phyloP scores from a whole-genome alignment of 768 basidiomycete genomes.

The Holtermannia corniformis region DNA sequence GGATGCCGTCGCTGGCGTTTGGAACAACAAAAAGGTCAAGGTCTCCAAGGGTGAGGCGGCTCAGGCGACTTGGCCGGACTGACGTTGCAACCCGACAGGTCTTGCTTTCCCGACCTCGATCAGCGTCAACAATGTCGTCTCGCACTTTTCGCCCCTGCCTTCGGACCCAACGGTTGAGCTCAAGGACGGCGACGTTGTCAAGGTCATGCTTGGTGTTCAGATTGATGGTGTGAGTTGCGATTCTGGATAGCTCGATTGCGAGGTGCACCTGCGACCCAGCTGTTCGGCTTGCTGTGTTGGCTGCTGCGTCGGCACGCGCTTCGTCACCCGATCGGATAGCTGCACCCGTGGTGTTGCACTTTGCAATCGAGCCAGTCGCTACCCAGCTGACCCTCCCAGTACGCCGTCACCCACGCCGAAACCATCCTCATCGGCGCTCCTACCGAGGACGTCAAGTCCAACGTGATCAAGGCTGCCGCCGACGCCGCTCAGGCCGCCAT shows the following conservation, averaged over 20 bases:
- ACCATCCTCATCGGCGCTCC: slow-evolving; percentile 81
- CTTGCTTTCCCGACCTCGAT: slow-evolving; percentile 88
- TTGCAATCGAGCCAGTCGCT: too few relatives aligned
- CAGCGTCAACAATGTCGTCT: slow-evolving; percentile 89
- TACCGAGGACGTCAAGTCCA: slow-evolving; percentile 71
- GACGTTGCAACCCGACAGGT: slow-evolving; percentile 25
- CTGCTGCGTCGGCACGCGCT: too few relatives aligned
- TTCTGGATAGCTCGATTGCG: too few relatives aligned
- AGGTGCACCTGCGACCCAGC: too few relatives aligned
- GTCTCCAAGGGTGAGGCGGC: slow-evolving; percentile 63
- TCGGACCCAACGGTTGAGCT: slow-evolving; percentile 47
- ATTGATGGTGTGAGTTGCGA: slow-evolving; percentile 66
- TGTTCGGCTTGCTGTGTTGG: too few relatives aligned
- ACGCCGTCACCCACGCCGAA: slow-evolving; percentile 85
- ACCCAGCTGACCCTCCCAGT: slow-evolving; percentile 40
- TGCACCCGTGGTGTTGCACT: too few relatives aligned
- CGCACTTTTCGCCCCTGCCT: slow-evolving; percentile 93
- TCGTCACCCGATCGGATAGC: too few relatives aligned
- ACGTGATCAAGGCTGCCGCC: slow-evolving; percentile 89
- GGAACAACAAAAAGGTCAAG: slow-evolving; percentile 80
- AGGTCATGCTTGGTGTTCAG: slow-evolving; percentile 91
- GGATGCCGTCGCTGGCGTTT: slow-evolving; percentile 69
- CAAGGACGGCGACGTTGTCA: slow-evolving; percentile 77
- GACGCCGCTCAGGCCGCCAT: slow-evolving; percentile 83
- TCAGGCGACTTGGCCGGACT: background rate